Percentiles rank a stretch among this genome's conserved stretches.
Evolutionary conservation across 208 protist genomes (phyloP).

Genomic region (Trichomonas vaginalis): DNA sequence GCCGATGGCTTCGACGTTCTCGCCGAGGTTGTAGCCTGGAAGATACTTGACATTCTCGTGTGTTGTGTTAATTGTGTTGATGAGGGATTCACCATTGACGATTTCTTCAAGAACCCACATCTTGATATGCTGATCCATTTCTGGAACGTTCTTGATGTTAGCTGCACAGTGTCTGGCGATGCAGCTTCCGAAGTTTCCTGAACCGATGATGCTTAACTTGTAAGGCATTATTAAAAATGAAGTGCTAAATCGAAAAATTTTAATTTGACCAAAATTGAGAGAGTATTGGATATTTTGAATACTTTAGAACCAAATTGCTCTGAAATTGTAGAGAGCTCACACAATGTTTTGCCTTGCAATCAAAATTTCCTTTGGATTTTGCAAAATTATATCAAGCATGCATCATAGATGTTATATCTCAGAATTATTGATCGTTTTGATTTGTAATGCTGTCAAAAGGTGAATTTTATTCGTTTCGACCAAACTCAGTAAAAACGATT

Average conservation of each 20-base stretch:
- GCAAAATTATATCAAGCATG: no score
- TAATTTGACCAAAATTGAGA: not conserved
- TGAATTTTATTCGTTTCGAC: no score
- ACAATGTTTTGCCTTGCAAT: no score
- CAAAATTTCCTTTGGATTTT: no score
- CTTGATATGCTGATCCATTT: not conserved
- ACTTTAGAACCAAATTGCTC: not conserved
- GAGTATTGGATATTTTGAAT: no score
- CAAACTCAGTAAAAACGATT: no score
- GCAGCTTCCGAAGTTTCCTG: not conserved
- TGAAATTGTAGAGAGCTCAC: not conserved
- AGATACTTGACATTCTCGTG: constrained; percentile 40
- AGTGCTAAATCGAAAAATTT: not conserved
- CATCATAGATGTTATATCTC: no score
- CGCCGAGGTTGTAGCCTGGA: constrained; percentile 19
- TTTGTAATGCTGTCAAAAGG: no score
- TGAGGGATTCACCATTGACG: not conserved
- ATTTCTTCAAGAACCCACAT: not conserved
- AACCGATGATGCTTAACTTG: not conserved
- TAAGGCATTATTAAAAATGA: not conserved
- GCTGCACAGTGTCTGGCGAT: not conserved
- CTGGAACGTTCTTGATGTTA: not conserved
- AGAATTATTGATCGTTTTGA: no score
- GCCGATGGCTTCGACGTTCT: constrained; percentile 21
- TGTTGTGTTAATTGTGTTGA: constrained; percentile 19